Conservation (phyloP, 768 basidiomycete species). For the Phylloporus sp. region DNA sequence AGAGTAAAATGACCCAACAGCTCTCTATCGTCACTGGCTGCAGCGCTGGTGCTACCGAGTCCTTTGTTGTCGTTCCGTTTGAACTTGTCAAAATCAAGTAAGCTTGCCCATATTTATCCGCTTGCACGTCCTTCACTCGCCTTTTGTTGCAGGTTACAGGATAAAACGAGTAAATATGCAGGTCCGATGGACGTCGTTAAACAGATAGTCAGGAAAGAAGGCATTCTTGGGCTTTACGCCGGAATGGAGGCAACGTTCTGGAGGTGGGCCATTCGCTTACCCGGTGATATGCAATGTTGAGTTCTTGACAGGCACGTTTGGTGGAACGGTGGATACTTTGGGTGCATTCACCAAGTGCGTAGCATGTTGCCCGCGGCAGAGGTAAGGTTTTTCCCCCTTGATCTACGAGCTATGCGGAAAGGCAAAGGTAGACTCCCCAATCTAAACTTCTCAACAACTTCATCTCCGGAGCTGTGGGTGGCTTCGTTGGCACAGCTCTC, state of each 20-base stretch:
- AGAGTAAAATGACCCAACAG: slow-evolving; percentile 81
- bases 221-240: slow-evolving; percentile 80
- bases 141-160: slow-evolving; percentile 62
- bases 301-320: slow-evolving; percentile 57
- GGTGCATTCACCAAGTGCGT: slow-evolving; percentile 84
- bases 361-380: slow-evolving; percentile 78
- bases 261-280: slow-evolving; percentile 51
- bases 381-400: slow-evolving; percentile 39
- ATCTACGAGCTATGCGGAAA: background rate
- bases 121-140: background rate
- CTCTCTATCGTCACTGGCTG: slow-evolving; percentile 91
- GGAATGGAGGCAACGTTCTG: slow-evolving; percentile 99
- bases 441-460: slow-evolving; percentile 86
- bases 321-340: slow-evolving; percentile 98
- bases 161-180: slow-evolving; percentile 84
- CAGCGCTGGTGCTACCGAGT: slow-evolving; percentile 93
- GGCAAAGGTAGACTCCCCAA: slow-evolving; percentile 51
- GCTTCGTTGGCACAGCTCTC: slow-evolving; percentile 81
- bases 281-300: background rate
- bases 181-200: slow-evolving; percentile 91
- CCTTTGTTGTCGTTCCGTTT: slow-evolving; percentile 93
- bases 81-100: slow-evolving; percentile 90
- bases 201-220: slow-evolving; percentile 72
- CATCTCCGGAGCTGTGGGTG: slow-evolving; percentile 84
- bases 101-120: slow-evolving; percentile 20